Percentiles rank a stretch among this genome's conserved stretches.
Conservation (phyloP, 495 filamentous ascomycete species). For the Podospora comata region DNA sequence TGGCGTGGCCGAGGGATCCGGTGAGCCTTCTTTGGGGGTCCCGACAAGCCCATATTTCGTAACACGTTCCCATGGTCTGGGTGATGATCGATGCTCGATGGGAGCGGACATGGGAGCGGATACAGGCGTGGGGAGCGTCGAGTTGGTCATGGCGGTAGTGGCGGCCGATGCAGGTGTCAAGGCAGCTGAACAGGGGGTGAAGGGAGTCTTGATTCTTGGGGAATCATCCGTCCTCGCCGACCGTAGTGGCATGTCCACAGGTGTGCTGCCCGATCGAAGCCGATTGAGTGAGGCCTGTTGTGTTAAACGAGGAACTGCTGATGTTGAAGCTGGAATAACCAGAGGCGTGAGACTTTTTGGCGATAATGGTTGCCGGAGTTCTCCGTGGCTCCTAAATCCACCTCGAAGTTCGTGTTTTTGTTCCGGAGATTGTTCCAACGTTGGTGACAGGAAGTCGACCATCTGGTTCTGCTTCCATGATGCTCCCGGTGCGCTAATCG, state of each 20-base stretch:
- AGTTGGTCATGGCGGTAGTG: conserved; percentile 40
- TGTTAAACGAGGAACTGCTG: conserved; percentile 35
- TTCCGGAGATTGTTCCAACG: conserved; percentile 31
- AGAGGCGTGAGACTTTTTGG: conserved; percentile 51
- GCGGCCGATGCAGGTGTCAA: conserved; percentile 41
- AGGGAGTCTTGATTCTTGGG: conserved; percentile 44
- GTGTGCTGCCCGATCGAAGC: conserved; percentile 40
- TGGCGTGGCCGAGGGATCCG: conserved; percentile 27
- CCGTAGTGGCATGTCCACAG: conserved; percentile 33
- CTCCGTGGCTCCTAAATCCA: conserved; percentile 17
- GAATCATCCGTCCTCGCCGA: conserved; percentile 44
- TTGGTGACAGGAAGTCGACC: conserved; percentile 35
- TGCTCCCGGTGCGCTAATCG: conserved; percentile 58
- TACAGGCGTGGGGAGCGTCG: conserved; percentile 46
- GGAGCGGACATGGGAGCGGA: conserved; percentile 49
- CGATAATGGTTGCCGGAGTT: conserved; percentile 43
- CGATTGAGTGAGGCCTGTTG: conserved; percentile 39
- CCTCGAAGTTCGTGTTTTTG: conserved; percentile 27
- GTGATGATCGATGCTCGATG: conserved; percentile 40
- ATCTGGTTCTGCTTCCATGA: conserved; percentile 48
- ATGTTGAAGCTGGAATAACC: conserved; percentile 46
- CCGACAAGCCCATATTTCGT: conserved; percentile 22
- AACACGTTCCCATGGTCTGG: conserved; percentile 46
- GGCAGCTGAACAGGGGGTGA: conserved; percentile 41
- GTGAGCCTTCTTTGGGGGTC: conserved; percentile 27